phyloP scores from a whole-genome alignment of 768 basidiomycete genomes.

The Suillus weaverae region DNA sequence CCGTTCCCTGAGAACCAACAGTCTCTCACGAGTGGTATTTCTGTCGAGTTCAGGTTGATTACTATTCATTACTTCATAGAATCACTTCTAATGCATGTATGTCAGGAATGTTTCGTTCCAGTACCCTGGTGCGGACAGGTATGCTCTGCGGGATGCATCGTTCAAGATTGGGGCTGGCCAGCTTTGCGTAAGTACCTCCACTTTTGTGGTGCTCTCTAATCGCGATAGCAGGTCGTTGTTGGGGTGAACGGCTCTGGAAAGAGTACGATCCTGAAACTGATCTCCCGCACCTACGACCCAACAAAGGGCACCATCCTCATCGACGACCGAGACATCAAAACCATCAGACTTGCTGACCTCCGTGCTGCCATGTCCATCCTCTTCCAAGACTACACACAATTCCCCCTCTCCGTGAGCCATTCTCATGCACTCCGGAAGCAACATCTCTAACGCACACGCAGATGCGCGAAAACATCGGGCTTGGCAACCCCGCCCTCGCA shows the following conservation, averaged over 20 bases:
- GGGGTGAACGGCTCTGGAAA: conserved; percentile 81
- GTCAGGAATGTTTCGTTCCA: conserved; percentile 67
- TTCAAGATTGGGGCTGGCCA: conserved; percentile 72
- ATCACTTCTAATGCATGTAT: background rate
- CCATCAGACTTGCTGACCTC: conserved; percentile 59
- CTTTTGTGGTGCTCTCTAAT: background rate
- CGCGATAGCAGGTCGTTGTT: conserved; percentile 58
- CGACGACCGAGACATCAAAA: conserved; percentile 60
- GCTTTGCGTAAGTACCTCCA: conserved; percentile 57
- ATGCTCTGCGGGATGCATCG: conserved; percentile 60
- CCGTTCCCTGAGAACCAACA: conserved; percentile 52
- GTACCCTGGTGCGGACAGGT: conserved; percentile 53
- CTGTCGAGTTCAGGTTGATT: conserved; percentile 54
- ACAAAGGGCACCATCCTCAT: conserved; percentile 66
- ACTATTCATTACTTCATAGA: conserved; percentile 11
- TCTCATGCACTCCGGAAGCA: background rate
- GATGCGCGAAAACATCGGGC: conserved; percentile 77
- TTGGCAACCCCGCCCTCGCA: conserved; percentile 62
- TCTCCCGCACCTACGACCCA: conserved; percentile 69
- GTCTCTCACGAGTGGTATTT: conserved; percentile 45
- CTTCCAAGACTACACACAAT: conserved; percentile 80
- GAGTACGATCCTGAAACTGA: conserved; percentile 76
- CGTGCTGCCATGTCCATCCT: conserved; percentile 65
- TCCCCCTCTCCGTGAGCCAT: conserved; percentile 68
- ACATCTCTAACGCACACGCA: conserved; percentile 23